Base-by-base conservation (phyloP, 202 grass and related monocot species). In the Setaria viridis region DNA sequence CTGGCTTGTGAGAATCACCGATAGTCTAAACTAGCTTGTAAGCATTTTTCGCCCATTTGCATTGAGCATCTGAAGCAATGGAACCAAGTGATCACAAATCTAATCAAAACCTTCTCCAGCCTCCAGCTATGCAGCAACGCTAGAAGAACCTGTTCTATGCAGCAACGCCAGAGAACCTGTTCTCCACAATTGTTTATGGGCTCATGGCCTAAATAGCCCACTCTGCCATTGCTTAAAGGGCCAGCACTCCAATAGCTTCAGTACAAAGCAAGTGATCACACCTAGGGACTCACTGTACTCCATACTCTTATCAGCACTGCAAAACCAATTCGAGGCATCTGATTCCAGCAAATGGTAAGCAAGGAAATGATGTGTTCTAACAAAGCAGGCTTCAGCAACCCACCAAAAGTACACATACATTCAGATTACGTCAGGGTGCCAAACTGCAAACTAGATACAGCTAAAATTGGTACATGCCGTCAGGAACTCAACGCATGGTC, bases 361-460 rank as follows among this genome's bases (percentile, higher is more conserved):
- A 81, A 10, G 30, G 4, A 72, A 57, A 55, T 30, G 12, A 12
- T 47, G 60, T 43, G 34, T 70, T 68, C 35, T 79, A 57, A 57
- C 50, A 25, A 55, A 34, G 67, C 37, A 80, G 29, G 12, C 29
- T 74, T 76, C 63, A 42, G 75, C 25, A 50, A 13, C 65, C 3
- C 21, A 64, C 42, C 45, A 45, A 45, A 77, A 66, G 57, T 57
- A 57, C 56, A 43, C 5, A 50, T 20, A 58, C 76, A 80, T 35
- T 64, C 17, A 34, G 60, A 74, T 81, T 67, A 55, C 25, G 7
- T 66, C 63, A 67, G 43, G 35, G 35, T 3, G 37, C 62, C 39
- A 47, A 80, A 30, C 49, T 59, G 70, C 60, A 59, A 75, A 57
- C 74, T 86, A 81, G 14, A 29, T 83, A 73, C 67, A 86, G 49